phyloP scores from a whole-genome alignment of 2,329 filamentous ascomycete species.

The Leptographium procerum region DNA sequence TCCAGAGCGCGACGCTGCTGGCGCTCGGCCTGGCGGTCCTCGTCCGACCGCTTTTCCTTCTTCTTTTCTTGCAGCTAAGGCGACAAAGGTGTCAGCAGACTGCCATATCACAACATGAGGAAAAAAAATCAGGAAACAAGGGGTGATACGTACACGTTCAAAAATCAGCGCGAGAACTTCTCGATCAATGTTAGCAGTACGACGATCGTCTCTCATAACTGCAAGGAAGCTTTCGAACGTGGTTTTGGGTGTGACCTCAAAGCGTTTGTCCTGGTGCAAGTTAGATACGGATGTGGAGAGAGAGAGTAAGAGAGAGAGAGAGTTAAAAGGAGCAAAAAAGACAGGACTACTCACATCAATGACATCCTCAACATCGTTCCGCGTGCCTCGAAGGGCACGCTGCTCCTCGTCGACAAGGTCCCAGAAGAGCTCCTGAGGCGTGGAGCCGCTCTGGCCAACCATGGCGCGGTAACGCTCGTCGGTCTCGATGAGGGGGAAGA shows the following conservation, averaged over 20 bases:
- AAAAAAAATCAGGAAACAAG: background rate
- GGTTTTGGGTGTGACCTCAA: slow-evolving; percentile 79
- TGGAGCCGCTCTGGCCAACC: slow-evolving; percentile 74
- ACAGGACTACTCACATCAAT: slow-evolving; percentile 55
- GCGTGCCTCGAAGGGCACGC: slow-evolving; percentile 64
- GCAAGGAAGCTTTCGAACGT: slow-evolving; percentile 78
- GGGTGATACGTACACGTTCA: slow-evolving; percentile 51
- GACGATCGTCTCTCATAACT: slow-evolving; percentile 73
- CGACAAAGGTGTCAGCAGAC: background rate
- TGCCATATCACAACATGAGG: no score
- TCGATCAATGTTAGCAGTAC: slow-evolving; percentile 75
- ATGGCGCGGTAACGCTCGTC: slow-evolving; percentile 78
- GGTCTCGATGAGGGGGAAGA: slow-evolving; percentile 62
- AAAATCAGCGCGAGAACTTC: slow-evolving; percentile 75
- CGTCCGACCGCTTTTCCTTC: slow-evolving; percentile 67
- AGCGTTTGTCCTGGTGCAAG: slow-evolving; percentile 67
- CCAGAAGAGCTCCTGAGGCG: slow-evolving; percentile 88
- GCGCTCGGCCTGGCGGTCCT: slow-evolving; percentile 76
- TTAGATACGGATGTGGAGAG: background rate
- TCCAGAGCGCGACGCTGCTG: slow-evolving; percentile 79
- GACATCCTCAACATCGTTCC: slow-evolving; percentile 79
- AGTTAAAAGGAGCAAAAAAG: background rate
- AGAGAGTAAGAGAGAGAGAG: background rate
- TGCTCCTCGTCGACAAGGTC: slow-evolving; percentile 92
- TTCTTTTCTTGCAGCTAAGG: slow-evolving; percentile 75